Evolutionary conservation across 768 basidiomycete species (phyloP), one percentile per base, ranked within the genome.

Genomic region (Naganishia vaughanmartiniae): DNA sequence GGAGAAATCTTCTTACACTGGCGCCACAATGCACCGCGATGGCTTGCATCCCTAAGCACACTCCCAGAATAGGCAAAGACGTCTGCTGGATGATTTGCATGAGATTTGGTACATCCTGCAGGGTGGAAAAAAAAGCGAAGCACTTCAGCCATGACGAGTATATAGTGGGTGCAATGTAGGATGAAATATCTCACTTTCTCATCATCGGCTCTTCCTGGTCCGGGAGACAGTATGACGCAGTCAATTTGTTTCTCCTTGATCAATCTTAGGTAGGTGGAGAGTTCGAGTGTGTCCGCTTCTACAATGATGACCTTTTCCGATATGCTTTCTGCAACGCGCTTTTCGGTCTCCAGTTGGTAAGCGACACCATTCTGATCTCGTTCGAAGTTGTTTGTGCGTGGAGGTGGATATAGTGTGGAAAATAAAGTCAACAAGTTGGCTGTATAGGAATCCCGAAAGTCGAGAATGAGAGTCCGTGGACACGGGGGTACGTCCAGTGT

Each of bases 391-490:
- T 7, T 26, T 63, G 28, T 57, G 67, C 30, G 6, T n/a, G 33
- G 48, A 65, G 70, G 60, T 3, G 69, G 58, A 31, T 80, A 78
- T 10, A 80, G 70, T 34, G 74, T 67, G 0, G 76, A 77, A 67
- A 82, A 82, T 12, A 82, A 74, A n/a, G 80, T 78, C 54, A 82
- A 70, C 60, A 82, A 77, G 72, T 82, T 82, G 68, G 79, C 79
- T 36, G 81, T 82, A 73, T 81, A 82, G 0, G 79, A 80, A 70
- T 82, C 81, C 63, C 81, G 81, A 60, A 78, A 82, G 56, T 82
- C 81, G 57, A 82, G 65, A 7, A 82, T 78, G 26, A 80, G 71
- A 7, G 78, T 79, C 57, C 80, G 42, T 6, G 81, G 80, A 21
- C 81, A 74, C 15, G 77, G 76, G 6, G 71, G 69, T 4, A 68